Evolutionary conservation across 768 basidiomycete species (phyloP), one percentile per base, ranked within the genome.

Genomic region (Cystofilobasidium ferigula): DNA sequence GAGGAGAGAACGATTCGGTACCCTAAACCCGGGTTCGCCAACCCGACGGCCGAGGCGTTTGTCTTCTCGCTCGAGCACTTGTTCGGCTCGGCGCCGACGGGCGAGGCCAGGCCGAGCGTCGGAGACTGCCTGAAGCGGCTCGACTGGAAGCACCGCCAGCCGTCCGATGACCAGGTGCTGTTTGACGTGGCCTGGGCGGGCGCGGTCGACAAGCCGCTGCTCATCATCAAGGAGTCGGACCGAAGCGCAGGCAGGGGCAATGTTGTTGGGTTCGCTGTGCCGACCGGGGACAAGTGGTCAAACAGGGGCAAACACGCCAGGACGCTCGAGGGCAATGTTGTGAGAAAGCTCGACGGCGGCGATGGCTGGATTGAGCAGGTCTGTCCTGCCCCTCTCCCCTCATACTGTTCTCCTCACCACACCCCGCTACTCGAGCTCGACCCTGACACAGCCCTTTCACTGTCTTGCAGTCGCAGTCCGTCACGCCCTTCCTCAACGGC

Each of bases 311-410:
- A 71, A 9, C 73, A 61, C 14, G 70, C 70, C 28, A 76, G 14
- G 72, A 71, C 12, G 68, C 40, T 36, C 84, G 85, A 9, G 73
- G 79, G 79, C 0, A 70, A 70, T 42, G 83, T 89, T 18, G 87
- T 90, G 10, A 79, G 94, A 64, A 85, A 80, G 68, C 79, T 94
- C 71, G 81, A 94, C 72, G 86, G 85, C 0, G 94, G 95, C 72
- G 84, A 84, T 42, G 95, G 95, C 0, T 99, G 95, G 95, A 90
- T 97, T 69, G 89, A 97, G 59, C 78, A 83, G 68, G 91, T 89
- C 69, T 68, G 86, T 79, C 35, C 61, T 26, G 16, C 6, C 16
- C 14, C 18, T 10, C 38, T 59, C 24, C 36, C 3, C 32, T 9
- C 0, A 6, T 4, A n/a, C 34, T 13, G 32, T 12, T 14, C 9